Evolutionary conservation across 345 rosid genomes (phyloP).

Genomic region (Nasturtium officinale): DNA sequence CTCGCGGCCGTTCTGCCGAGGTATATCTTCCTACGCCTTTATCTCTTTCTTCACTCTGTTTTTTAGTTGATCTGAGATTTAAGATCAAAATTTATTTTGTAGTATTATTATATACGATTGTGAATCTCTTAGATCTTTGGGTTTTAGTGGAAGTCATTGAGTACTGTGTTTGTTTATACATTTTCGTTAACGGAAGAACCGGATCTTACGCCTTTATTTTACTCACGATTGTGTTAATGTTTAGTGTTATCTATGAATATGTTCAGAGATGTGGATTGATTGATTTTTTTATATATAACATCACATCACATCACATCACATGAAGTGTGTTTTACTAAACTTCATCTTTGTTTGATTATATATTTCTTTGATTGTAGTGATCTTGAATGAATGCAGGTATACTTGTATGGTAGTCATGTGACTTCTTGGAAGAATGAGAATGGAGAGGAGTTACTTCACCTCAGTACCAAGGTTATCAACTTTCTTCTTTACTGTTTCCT

Average conservation of each 20-base stretch:
- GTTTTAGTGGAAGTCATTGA: constrained; percentile 20
- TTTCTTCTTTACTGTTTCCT: constrained; percentile 28
- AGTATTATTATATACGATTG: constrained; percentile 20
- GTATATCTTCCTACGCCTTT: too few species aligned
- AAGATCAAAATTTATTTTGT: constrained; percentile 23
- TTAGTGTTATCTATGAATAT: constrained; percentile 8
- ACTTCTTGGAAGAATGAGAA: constrained; percentile 96
- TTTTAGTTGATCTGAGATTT: not conserved
- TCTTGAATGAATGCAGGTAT: constrained; percentile 55
- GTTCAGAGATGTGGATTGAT: not conserved
- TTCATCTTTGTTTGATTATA: not conserved
- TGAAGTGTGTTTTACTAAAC: not conserved
- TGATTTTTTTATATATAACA: not conserved
- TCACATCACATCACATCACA: too few species aligned
- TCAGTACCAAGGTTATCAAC: constrained; percentile 67
- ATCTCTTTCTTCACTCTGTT: not conserved
- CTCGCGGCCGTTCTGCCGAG: constrained; percentile 77
- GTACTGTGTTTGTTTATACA: not conserved
- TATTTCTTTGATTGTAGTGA: not conserved
- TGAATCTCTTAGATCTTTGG: constrained; percentile 29
- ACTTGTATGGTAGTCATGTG: constrained; percentile 83
- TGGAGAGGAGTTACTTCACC: constrained; percentile 81
- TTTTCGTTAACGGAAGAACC: not conserved
- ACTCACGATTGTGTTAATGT: constrained; percentile 16
- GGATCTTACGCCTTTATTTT: constrained; percentile 24